Evolutionary conservation across 1,139 yeast species (phyloP), one percentile per base, ranked within the genome.

Genomic region (Candida labiduridarum): DNA sequence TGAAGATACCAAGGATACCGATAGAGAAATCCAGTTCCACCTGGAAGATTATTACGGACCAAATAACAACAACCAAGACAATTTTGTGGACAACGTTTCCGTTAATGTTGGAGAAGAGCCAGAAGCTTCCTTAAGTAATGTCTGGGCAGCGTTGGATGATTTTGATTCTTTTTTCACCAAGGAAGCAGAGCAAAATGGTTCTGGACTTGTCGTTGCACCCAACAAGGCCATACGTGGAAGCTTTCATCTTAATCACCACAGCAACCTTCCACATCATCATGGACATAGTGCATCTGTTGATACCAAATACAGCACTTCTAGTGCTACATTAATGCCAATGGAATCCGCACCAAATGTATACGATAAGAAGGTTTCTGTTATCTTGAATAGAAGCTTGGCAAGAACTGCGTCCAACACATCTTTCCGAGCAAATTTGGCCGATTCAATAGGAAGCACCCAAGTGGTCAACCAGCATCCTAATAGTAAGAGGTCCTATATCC

Each of bases 91-190:
- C 60, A 64, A 67, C 45, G 69, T 63, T 11, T 74, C 74, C 1
- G 71, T 69, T 4, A 74, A 78, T 6, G 78, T 78, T 18, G 83
- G 74, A 10, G 83, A 74, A 10, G 91, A 85, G 51, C 86, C 80
- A 3, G 88, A 83, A 54, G 90, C 89, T 0, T 86, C 96, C 0
- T 78, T 94, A 61, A 90, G 96, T 64, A 90, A 91, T 61, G 91
- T 94, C 87, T 88, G 96, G 85, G 96, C 97, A 0, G 96, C 96
- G n/a, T 74, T 94, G 54, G 98, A 92, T 62, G 96, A 91, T 61
- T 79, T 94, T 58, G 98, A 94, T 65, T 86, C 94, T 11, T 94
- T 94, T 65, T 94, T 94, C 69, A 89, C 96, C 0, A 87, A 85
- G 48, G 95, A 87, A 50, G 67, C 70, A 18, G 69, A 72, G 36